Evolutionary conservation across 305 asterid species (phyloP).

Genomic region (Fraxinus velutina): DNA sequence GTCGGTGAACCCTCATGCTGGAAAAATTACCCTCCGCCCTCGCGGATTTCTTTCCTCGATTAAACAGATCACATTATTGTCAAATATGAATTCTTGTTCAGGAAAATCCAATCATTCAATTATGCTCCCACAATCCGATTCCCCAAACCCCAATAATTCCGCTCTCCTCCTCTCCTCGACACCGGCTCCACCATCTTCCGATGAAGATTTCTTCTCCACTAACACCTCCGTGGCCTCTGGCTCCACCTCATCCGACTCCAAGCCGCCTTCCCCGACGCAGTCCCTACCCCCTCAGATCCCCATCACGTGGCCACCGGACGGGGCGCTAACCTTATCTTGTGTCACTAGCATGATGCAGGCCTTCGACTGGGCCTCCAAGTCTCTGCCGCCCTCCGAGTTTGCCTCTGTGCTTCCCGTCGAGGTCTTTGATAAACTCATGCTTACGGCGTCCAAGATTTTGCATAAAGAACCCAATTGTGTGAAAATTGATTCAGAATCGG

Average conservation of each 20-base stretch:
- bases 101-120: neutral
- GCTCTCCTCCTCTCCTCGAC: conserved; percentile 23
- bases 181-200: conserved; percentile 50
- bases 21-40: neutral
- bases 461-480: conserved; percentile 85
- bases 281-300: conserved; percentile 63
- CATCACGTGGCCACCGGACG: conserved; percentile 65
- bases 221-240: conserved; percentile 42
- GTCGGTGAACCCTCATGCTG: neutral
- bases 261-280: conserved; percentile 26
- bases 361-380: conserved; percentile 72
- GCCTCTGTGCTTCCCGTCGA: conserved; percentile 70
- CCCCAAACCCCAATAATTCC: conserved; percentile 12
- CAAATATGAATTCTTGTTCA: neutral
- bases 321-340: conserved; percentile 51
- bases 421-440: conserved; percentile 64
- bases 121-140: neutral
- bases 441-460: conserved; percentile 70
- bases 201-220: conserved; percentile 65
- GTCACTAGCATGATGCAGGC: conserved; percentile 57
- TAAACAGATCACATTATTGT: neutral
- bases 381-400: conserved; percentile 53
- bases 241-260: conserved; percentile 50
- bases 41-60: neutral
- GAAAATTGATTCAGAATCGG: conserved; percentile 42